Evolutionary conservation across 192 early-diverging fungal genomes (phyloP).

Genomic region (Ambispora gerdemannii): DNA sequence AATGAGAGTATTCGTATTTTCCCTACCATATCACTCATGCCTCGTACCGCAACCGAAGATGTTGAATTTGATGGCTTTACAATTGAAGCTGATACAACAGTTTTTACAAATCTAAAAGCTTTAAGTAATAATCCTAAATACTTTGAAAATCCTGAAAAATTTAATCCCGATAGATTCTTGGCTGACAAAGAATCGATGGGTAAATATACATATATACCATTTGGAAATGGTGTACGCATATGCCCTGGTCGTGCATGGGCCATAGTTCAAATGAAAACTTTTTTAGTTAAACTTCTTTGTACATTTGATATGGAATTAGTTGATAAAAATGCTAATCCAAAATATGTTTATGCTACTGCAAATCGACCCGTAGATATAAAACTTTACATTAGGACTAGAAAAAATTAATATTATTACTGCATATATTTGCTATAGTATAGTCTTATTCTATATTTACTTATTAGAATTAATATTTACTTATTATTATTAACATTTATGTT

Average conservation of each 20-base stretch:
- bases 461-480: too few relatives aligned
- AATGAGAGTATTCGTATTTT: background rate
- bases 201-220: background rate
- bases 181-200: background rate
- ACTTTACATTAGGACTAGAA: background rate
- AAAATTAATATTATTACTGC: too few relatives aligned
- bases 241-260: slow-evolving; percentile 3
- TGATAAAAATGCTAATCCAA: background rate
- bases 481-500: too few relatives aligned
- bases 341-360: background rate
- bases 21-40: background rate
- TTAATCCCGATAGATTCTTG: slow-evolving; percentile 24
- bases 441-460: too few relatives aligned
- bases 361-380: background rate
- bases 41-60: background rate
- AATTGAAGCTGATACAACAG: background rate
- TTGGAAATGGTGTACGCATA: background rate
- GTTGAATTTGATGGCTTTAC: background rate
- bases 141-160: slow-evolving; percentile 16
- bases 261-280: slow-evolving; percentile 9
- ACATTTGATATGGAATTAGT: slow-evolving; percentile 5
- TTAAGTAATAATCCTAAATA: slow-evolving; percentile 8
- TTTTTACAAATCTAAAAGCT: background rate
- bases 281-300: background rate
- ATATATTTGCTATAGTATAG: too few relatives aligned